A percentile compares a stretch with the other conserved stretches of the same genome.
Conservation (phyloP, 73 alveolate species). For the Blepharisma stoltei region DNA sequence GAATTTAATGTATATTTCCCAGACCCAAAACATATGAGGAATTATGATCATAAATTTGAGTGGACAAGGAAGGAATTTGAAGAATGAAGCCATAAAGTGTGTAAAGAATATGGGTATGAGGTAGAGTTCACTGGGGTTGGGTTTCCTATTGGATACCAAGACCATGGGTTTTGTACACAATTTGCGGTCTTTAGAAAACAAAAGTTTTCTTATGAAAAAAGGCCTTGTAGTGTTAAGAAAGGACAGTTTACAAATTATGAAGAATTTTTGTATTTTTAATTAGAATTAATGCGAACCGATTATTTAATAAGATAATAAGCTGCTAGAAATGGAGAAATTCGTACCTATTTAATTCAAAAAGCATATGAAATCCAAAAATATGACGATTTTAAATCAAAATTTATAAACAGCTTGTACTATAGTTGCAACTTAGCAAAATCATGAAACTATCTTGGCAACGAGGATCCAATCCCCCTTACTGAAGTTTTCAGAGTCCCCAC, state of each 20-base stretch:
- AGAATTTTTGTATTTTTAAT: too few relatives aligned
- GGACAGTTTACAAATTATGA: too few relatives aligned
- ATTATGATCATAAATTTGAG: slow-evolving; percentile 24
- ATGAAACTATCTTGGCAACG: slow-evolving; percentile 1
- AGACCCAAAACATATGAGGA: neutral
- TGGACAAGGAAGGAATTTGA: slow-evolving; percentile 6
- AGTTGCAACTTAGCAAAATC: neutral
- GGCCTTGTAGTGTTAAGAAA: too few relatives aligned
- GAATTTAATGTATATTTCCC: slow-evolving; percentile 19
- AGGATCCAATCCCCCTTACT: neutral
- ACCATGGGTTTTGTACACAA: slow-evolving; percentile 15
- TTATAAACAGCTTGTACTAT: neutral
- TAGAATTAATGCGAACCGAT: too few relatives aligned
- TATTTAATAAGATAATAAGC: too few relatives aligned
- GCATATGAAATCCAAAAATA: neutral
- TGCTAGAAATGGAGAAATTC: neutral
- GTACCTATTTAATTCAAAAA: neutral
- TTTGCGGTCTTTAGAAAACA: neutral
- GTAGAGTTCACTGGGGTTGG: slow-evolving; percentile 22
- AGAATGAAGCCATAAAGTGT: neutral
- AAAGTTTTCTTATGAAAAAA: neutral
- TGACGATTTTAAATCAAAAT: neutral
- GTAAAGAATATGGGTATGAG: neutral
- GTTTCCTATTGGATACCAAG: slow-evolving; percentile 2
- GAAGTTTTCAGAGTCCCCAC: slow-evolving; percentile 1